phyloP scores from a whole-genome alignment of 2,329 filamentous ascomycete genomes.

The Hypoxylon sp. region DNA sequence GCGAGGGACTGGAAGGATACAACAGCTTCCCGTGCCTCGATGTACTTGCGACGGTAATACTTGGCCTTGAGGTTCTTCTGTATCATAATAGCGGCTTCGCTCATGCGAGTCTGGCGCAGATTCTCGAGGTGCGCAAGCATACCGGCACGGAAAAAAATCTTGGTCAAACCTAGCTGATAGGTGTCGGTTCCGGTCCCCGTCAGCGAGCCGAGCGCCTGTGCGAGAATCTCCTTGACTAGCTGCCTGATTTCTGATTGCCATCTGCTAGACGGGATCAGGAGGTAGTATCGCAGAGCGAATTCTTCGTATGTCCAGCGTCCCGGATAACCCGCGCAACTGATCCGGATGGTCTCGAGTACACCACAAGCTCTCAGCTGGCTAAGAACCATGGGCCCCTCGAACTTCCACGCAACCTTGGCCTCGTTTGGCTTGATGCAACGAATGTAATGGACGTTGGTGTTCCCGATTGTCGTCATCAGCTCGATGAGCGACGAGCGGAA shows the following conservation, averaged over 20 bases:
- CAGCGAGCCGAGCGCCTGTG: conserved; percentile 82
- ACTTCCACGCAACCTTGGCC: conserved; percentile 95
- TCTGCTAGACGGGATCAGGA: conserved; percentile 86
- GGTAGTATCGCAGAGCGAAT: conserved; percentile 97
- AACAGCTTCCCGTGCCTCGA: conserved; percentile 84
- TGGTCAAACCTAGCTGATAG: conserved; percentile 96
- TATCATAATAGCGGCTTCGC: conserved; percentile 95
- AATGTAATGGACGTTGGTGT: conserved; percentile 98
- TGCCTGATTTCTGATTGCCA: conserved; percentile 95
- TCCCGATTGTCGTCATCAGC: conserved; percentile 97
- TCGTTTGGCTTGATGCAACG: conserved; percentile 99
- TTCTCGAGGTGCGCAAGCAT: conserved; percentile 99
- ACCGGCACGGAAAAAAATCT: conserved; percentile 98
- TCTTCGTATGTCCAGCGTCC: conserved; percentile 99
- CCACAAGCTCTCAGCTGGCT: conserved; percentile 97
- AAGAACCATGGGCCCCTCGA: conserved; percentile 98
- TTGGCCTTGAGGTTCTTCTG: conserved; percentile 97
- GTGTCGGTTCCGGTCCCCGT: conserved; percentile 82
- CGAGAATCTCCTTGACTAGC: conserved; percentile 92
- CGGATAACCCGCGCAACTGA: conserved; percentile 96
- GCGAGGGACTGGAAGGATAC: conserved; percentile 80
- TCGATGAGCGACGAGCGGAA: conserved; percentile 99
- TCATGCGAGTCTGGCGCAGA: conserved; percentile 85
- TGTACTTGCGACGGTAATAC: conserved; percentile 91
- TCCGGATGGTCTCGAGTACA: conserved; percentile 97